Base-by-base conservation (phyloP, 163 green algal species). In the Scenedesmus sp. region DNA sequence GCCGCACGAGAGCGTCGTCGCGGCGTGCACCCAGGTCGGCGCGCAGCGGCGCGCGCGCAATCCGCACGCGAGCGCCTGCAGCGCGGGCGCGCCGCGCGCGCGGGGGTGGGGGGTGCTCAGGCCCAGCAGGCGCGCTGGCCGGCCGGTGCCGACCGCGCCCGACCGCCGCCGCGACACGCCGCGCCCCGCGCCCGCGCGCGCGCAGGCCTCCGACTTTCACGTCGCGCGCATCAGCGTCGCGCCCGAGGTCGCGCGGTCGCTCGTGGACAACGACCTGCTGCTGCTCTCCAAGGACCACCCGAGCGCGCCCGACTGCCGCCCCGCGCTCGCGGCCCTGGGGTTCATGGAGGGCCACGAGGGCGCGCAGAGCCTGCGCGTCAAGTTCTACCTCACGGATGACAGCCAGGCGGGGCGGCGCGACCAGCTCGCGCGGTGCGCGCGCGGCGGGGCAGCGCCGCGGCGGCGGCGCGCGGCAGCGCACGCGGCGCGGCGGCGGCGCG, bases 181-280 rank as follows among this genome's bases (percentile, higher is more conserved):
- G 14, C 11, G 10, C 53, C 11, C 26, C 53, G n/a, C 15, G 26
- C 20, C 6, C 42, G 22, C 60, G 14, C 17, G 4, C 22, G 26
- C 79, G 58, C 86, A 91, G 85, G 67, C 70, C 53, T 73, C 86
- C 2, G 90, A 90, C 24, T 94, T 93, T 44, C 62, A 75, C 56
- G 31, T 66, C 1, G 63, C 24, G 2, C 53, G 77, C 44, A 74
- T 79, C 36, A 66, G 66, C 20, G 57, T 78, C 26, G 54, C 42
- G 60, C 36, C 60, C 1, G 69, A 77, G 0, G 45, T 78, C 6
- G 20, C 39, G 13, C 20, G 29, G 33, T 24, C 42, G 4, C 91
- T 89, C 60, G 76, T 39, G 2, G 89, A 96, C 51, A 97, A 96
- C 70, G 92, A 97, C 86, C 82, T 96, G 57, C 58, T 97, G 51